These are phyloP conservation scores for Geosmithia morbida DNA, from an alignment of 2,329 filamentous ascomycete genomes.

Conservation along the genomic window DNA sequence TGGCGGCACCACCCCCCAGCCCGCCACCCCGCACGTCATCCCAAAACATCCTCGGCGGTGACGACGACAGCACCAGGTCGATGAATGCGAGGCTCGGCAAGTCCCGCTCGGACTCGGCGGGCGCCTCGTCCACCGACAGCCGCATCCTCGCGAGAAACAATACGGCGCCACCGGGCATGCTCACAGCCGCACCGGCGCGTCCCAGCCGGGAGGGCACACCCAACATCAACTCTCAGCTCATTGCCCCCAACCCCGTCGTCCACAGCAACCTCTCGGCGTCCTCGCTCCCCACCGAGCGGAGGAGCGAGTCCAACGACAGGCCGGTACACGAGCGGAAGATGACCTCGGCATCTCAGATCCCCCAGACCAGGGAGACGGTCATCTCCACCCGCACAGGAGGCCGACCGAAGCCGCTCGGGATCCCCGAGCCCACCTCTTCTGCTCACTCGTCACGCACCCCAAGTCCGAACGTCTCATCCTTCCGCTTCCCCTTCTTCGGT, in stretches of 20 bases:
- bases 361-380: constrained; percentile 1
- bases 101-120: constrained; percentile 16
- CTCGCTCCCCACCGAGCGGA: constrained; percentile 29
- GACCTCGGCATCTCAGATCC: constrained; percentile 17
- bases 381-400: neutral
- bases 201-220: constrained; percentile 57
- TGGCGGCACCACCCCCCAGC: constrained; percentile 38
- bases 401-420: constrained; percentile 7
- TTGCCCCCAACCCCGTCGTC: constrained; percentile 37
- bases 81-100: constrained; percentile 11
- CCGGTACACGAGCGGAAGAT: constrained; percentile 13
- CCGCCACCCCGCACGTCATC: constrained; percentile 50
- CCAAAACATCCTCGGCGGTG: constrained; percentile 30
- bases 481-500: constrained; percentile 66
- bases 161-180: neutral
- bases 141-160: neutral
- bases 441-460: constrained; percentile 23
- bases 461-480: constrained; percentile 39
- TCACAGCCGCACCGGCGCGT: constrained; percentile 18
- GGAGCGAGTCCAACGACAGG: constrained; percentile 21
- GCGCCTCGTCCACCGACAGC: constrained; percentile 3
- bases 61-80: constrained; percentile 13
- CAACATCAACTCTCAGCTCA: constrained; percentile 41
- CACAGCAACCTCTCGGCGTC: constrained; percentile 45
- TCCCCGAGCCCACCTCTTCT: constrained; percentile 5